Base-by-base conservation (phyloP, 2,329 filamentous ascomycete species). In the Alternaria novae-zelandiae region DNA sequence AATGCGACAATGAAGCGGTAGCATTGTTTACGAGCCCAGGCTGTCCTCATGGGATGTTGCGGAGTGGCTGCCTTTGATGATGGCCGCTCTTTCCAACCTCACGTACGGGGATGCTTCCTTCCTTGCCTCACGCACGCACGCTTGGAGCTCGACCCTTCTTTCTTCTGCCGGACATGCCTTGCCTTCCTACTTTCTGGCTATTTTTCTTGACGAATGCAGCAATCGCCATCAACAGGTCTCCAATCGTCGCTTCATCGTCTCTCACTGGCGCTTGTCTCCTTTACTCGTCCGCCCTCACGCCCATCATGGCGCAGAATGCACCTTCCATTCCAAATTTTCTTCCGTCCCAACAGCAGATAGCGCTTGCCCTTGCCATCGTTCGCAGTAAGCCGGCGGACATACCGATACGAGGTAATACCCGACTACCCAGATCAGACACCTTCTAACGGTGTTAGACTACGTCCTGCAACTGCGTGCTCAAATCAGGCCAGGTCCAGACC, bases 281-380 rank as follows among this genome's bases (percentile, higher is more conserved):
- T 12, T 12, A 36, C 28, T 15, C 23, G n/a, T 2, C 21, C 30
- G 32, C 32, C 9, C 32, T 15, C 17, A 41, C 36, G 15, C 10
- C 6, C 4, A 13, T 21, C n/a, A 71, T 70, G 69, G 45, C 54
- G 28, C 46, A 60, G 45, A 57, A 43, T 15, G 15, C 36, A 1
- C 23, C 46, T 23, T 36, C 53, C n/a, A 21, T 32, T 15, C 25
- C 46, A 17, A 23, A 28, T 4, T 47, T 64, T 23, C 30, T 65
- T 7, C 76, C 74, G 25, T 71, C 74, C 6, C 50, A 45, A 13
- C 62, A 75, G 11, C 75, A 79, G 45, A 57, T 77, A 17, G 77
- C 79, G 4, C 67, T 79, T 15, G 79, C 78, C 7, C 65, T 81
- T 45, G 74, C 76, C 5, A 66, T 82, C n/a, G 64, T 82, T n/a